Evolutionary conservation across 2,329 filamentous ascomycete genomes (phyloP).

Genomic region (Xylaria sp.): DNA sequence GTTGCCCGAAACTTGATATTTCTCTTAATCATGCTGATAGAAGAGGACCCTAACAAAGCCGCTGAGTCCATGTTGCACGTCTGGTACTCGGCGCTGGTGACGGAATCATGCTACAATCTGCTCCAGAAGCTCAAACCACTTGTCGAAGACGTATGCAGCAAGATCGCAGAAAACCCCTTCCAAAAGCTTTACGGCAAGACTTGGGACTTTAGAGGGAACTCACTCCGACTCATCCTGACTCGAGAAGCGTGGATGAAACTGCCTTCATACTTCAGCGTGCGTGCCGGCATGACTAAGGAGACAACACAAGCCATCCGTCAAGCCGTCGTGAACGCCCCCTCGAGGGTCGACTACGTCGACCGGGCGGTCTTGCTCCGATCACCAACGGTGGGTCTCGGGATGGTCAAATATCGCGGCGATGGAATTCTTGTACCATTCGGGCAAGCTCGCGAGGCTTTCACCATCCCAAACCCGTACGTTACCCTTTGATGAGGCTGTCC

Average conservation of each 20-base stretch:
- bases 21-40: slow-evolving; percentile 15
- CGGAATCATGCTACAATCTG: slow-evolving; percentile 8
- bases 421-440: slow-evolving; percentile 24
- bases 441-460: slow-evolving; percentile 7
- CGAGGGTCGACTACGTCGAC: slow-evolving; percentile 16
- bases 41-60: slow-evolving; percentile 12
- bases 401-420: slow-evolving; percentile 16
- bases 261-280: slow-evolving; percentile 14
- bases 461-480: slow-evolving; percentile 26
- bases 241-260: slow-evolving; percentile 15
- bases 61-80: slow-evolving; percentile 16
- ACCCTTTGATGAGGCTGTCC: neutral
- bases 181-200: neutral
- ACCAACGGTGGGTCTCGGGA: neutral
- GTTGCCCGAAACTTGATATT: slow-evolving; percentile 23
- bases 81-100: slow-evolving; percentile 26
- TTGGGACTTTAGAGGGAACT: slow-evolving; percentile 15
- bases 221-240: slow-evolving; percentile 19
- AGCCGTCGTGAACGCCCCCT: slow-evolving; percentile 3
- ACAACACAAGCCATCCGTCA: slow-evolving; percentile 10
- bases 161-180: neutral
- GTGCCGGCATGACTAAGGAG: slow-evolving; percentile 4
- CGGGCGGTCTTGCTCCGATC: neutral
- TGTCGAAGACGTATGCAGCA: slow-evolving; percentile 11
- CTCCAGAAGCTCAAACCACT: slow-evolving; percentile 22